Evolutionary conservation across 2,329 filamentous ascomycete genomes (phyloP), one percentile per base, ranked within the genome.

Genomic region (Acrodontium crateriforme): DNA sequence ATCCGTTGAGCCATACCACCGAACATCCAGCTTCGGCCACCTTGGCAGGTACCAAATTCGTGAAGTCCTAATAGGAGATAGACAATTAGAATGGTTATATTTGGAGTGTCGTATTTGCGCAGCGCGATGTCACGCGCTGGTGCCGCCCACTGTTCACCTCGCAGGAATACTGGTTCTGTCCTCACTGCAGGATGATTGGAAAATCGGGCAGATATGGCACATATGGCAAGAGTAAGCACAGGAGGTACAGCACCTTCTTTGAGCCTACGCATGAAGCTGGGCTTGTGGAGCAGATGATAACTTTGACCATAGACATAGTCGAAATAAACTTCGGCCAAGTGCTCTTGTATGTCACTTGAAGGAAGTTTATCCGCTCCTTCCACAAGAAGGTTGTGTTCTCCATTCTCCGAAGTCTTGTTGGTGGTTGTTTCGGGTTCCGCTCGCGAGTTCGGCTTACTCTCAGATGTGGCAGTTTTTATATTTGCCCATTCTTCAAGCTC

Each of bases 11-110:
- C 89, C 63, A 92, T 85, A 1, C 89, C 89, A 11, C 85, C 85
- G 38, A 95, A 71, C 34, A 91, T 82, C 89, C 89, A 98, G 51
- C 85, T 94, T 40, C 87, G 71, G 9, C 85, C 87, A 32, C 89
- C 89, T 51, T 95, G 87, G 49, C 89, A 95, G 9, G 87, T 95
- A 30, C 89, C 89, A 45, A 95, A 95, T 47, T 94, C 87, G 50
- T 98, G 87, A 19, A 98, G 63, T 3, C 84, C 85, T 10, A 95
- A 67, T 11, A 95, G 71, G 6, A 95, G 56, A 35, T 93, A 77
- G 25, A 87, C 89, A 4, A 85, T 94, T 24, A 98, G 58, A 22
- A 94, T 92, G 2, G 87, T 95, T 38, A 95, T 89, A 50, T 93
- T 95, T 1, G 89, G 87, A 59, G 83, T 82, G 48, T 95, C 89